Conservation (phyloP, 257 asterid species). For the Solanum bulbocastanum region DNA sequence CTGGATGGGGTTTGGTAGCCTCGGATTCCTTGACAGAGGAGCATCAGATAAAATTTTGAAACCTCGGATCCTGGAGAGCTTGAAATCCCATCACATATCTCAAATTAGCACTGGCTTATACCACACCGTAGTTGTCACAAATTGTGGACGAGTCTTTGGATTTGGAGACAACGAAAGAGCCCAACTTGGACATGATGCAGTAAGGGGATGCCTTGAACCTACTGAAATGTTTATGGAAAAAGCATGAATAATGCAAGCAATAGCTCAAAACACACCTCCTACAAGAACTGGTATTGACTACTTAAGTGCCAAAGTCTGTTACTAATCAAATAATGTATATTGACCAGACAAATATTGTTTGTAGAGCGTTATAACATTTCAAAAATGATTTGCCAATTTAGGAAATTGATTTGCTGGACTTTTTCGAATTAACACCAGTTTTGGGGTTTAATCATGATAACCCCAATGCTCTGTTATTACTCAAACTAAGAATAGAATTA, state of each 20-base stretch:
- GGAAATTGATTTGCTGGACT: too few relatives aligned
- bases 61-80: conserved; percentile 53
- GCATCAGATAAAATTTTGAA: conserved; percentile 44
- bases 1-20: conserved; percentile 87
- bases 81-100: conserved; percentile 47
- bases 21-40: conserved; percentile 59
- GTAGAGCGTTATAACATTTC: too few relatives aligned
- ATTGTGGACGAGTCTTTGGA: conserved; percentile 50
- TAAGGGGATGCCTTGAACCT: conserved; percentile 55
- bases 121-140: conserved; percentile 64
- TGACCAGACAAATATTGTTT: not conserved
- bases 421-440: too few relatives aligned
- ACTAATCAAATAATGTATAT: not conserved
- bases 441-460: too few relatives aligned
- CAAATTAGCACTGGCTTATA: conserved; percentile 88
- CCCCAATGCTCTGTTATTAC: too few relatives aligned
- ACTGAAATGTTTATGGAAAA: conserved; percentile 39
- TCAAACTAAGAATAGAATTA: too few relatives aligned
- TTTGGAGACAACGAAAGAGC: conserved; percentile 86
- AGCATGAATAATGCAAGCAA: not conserved
- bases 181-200: conserved; percentile 68
- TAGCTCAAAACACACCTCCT: not conserved
- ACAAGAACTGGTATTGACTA: not conserved
- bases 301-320: not conserved
- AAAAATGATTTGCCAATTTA: too few relatives aligned